Percentiles rank a stretch among this genome's conserved stretches.
These are phyloP conservation scores for Naematelia aurantialba DNA, from an alignment of 768 basidiomycete genomes.

Conservation along the genomic window DNA sequence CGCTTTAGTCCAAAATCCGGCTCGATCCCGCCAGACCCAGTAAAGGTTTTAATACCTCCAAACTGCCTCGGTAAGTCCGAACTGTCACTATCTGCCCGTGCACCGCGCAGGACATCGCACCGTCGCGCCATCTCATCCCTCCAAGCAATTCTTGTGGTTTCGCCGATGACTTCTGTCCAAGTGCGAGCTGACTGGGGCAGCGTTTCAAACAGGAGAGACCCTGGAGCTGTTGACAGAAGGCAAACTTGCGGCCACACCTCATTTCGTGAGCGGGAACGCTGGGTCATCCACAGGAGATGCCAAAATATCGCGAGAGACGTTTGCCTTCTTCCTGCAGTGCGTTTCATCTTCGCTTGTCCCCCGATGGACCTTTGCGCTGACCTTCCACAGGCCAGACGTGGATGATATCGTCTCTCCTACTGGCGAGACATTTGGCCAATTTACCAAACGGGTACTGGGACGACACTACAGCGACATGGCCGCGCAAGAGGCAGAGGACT, in stretches of 20 bases:
- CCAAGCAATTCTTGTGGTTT: neutral
- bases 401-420: conserved; percentile 65
- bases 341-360: conserved; percentile 54
- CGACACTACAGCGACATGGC: conserved; percentile 54
- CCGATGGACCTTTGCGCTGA: neutral
- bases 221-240: conserved; percentile 81
- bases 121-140: no score
- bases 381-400: conserved; percentile 67
- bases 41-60: conserved; percentile 78
- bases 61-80: conserved; percentile 47
- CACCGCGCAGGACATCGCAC: no score
- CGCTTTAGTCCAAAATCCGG: conserved; percentile 48
- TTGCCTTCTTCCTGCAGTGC: conserved; percentile 54
- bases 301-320: conserved; percentile 70
- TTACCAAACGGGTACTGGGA: conserved; percentile 75
- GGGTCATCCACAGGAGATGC: conserved; percentile 37
- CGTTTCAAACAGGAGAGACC: conserved; percentile 97
- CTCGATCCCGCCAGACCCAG: conserved; percentile 60
- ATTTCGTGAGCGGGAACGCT: conserved; percentile 70
- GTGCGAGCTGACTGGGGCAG: conserved; percentile 59
- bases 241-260: conserved; percentile 82
- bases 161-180: neutral
- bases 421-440: conserved; percentile 77
- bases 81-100: no score
- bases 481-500: conserved; percentile 11